phyloP scores from a whole-genome alignment of 2,329 filamentous ascomycete genomes.

The Clonostachys rosea region DNA sequence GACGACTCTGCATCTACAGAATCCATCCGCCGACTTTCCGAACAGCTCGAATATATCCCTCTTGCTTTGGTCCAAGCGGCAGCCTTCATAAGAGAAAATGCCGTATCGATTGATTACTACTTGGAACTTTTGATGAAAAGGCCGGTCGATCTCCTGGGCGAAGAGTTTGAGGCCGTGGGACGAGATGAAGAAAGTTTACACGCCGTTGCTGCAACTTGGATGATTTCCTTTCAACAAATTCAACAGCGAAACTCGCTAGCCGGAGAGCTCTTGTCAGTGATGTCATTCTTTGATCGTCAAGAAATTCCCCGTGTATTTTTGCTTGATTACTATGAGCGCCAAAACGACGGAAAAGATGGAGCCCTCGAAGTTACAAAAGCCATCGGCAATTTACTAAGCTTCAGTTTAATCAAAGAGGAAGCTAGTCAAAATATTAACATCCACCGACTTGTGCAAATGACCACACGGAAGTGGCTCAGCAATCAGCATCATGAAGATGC shows the following conservation, averaged over 20 bases:
- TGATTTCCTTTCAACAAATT: constrained; percentile 25
- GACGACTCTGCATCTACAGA: constrained; percentile 1
- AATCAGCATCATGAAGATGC: too few relatives aligned
- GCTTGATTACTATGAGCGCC: not conserved
- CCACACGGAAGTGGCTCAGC: constrained; percentile 20
- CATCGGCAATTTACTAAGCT: constrained; percentile 16
- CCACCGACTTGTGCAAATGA: constrained; percentile 24
- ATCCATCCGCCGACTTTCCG: constrained; percentile 8
- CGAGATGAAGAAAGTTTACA: constrained; percentile 15
- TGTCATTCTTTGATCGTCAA: constrained; percentile 20
- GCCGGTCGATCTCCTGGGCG: constrained; percentile 12
- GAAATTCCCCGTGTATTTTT: constrained; percentile 17
- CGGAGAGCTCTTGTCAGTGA: constrained; percentile 18
- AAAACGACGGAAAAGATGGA: not conserved
- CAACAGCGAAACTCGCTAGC: constrained; percentile 13
- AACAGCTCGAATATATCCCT: constrained; percentile 19
- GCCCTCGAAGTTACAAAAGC: constrained; percentile 5
- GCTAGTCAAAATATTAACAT: constrained; percentile 11
- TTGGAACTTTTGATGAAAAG: constrained; percentile 14
- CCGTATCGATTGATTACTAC: constrained; percentile 14
- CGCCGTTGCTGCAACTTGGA: constrained; percentile 22
- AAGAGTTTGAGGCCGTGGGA: constrained; percentile 20
- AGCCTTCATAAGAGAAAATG: constrained; percentile 23
- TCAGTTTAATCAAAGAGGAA: constrained; percentile 12
- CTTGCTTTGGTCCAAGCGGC: constrained; percentile 26